These are phyloP conservation scores for Aspergillus conjunctus DNA, from an alignment of 495 filamentous ascomycete genomes.

Conservation along the genomic window DNA sequence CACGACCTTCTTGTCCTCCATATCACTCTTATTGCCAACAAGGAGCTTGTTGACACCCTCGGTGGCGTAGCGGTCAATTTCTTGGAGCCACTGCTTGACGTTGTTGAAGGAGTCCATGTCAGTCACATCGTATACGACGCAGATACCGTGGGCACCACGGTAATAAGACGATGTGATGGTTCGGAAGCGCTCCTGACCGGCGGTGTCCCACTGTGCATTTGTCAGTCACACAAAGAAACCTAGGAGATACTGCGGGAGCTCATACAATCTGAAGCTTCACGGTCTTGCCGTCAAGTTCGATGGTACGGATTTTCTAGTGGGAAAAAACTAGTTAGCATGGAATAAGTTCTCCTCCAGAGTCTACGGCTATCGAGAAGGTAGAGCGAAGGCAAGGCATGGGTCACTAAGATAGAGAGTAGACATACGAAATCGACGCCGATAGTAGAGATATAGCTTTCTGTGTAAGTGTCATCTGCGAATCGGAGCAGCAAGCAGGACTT, in stretches of 20 bases:
- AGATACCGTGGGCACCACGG: slow-evolving; percentile 97
- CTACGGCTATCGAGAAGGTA: slow-evolving; percentile 7
- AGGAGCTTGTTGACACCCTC: slow-evolving; percentile 99
- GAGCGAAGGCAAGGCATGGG: slow-evolving; percentile 9
- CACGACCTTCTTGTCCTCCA: slow-evolving; percentile 99
- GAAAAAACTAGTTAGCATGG: slow-evolving; percentile 25
- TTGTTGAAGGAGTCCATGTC: slow-evolving; percentile 99
- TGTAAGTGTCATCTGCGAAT: slow-evolving; percentile 99
- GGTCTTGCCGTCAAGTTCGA: slow-evolving; percentile 98
- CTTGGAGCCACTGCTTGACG: slow-evolving; percentile 99
- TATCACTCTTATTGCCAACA: slow-evolving; percentile 99
- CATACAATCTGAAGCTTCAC: slow-evolving; percentile 98
- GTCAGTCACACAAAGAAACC: slow-evolving; percentile 21
- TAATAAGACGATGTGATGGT: slow-evolving; percentile 99
- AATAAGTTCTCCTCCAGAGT: background rate
- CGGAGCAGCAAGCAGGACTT: slow-evolving; percentile 98
- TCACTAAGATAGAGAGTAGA: slow-evolving; percentile 22
- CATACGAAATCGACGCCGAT: slow-evolving; percentile 99
- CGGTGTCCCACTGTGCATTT: slow-evolving; percentile 86
- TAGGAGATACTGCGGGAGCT: slow-evolving; percentile 30
- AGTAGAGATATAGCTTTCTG: slow-evolving; percentile 99
- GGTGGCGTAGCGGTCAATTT: slow-evolving; percentile 98
- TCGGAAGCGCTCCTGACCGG: slow-evolving; percentile 98
- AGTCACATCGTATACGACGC: slow-evolving; percentile 99
- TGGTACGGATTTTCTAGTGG: slow-evolving; percentile 95